Evolutionary conservation across 371 early-diverging fungal genomes (phyloP), one percentile per base, ranked within the genome.

Genomic region (Saksenaea vasiformis): DNA sequence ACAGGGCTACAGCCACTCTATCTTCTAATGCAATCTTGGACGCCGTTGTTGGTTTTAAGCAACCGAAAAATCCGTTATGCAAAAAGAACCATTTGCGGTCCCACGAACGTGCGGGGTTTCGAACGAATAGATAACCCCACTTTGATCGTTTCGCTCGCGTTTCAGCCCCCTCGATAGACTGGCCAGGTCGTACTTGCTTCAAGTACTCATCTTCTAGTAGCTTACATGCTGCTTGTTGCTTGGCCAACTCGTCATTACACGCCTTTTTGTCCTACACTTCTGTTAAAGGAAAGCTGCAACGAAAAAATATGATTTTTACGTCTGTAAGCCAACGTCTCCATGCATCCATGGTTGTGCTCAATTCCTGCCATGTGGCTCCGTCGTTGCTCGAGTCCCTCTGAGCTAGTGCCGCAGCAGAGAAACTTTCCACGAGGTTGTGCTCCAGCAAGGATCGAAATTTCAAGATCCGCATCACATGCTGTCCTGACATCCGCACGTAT

Each of bases 1-100:
- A 91, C n/a, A 87, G 59, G 9, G 85, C 69, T 0, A 91, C 81
- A 8, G 82, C 83, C 22, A 90, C 79, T 11, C 87, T 66, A 24
- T 85, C 84, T 4, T 83, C 82, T 47, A 81, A 64, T 0, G 84
- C 78, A 15, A 91, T 84, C 34, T 85, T 85, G 9, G 73, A 69
- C 1, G 79, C 66, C 7, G 78, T 70, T 5, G 77, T 76, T 10
- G 82, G 71, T 27, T 73, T 73, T 47, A 80, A 81, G 10, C 78
- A 79, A 15, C 86, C 86, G 66, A 87, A 87, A 19, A 78, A 82
- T 10, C 85, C 85, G 24, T 66, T 51, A 47, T 63, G 61, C 5
- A 60, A 19, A 39, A 70, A 70, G 38, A 61, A 66, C 70, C 70
- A 70, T 47, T 62, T 39, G 35, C 70, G 62, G 5, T 26, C 17